Evolutionary conservation across 2,329 filamentous ascomycete species (phyloP).

Genomic region (Shiraia sp.): DNA sequence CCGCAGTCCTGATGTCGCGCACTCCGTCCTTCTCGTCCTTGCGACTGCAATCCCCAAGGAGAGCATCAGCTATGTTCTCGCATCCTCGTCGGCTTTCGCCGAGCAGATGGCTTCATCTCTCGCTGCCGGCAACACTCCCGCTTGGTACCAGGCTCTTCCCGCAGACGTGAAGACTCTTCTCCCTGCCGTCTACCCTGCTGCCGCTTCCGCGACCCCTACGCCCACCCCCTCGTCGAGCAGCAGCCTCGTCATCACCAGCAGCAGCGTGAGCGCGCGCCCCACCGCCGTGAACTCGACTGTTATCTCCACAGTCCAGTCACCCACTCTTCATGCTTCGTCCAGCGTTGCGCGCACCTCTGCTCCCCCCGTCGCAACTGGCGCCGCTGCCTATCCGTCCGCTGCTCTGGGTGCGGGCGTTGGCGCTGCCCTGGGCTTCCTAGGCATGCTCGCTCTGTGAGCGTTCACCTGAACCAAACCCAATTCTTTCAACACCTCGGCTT

Average conservation of each 20-base stretch:
- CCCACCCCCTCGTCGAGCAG: slow-evolving; percentile 15
- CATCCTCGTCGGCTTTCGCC: slow-evolving; percentile 48
- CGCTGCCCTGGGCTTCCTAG: slow-evolving; percentile 47
- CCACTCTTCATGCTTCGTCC: slow-evolving; percentile 22
- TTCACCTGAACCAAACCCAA: slow-evolving; percentile 1
- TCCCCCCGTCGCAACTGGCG: slow-evolving; percentile 25
- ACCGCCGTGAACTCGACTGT: slow-evolving; percentile 21
- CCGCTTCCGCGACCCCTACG: slow-evolving; percentile 20
- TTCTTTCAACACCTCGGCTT: slow-evolving; percentile 4
- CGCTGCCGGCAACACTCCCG: slow-evolving; percentile 47
- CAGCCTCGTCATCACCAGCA: slow-evolving; percentile 7
- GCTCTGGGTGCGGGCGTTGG: slow-evolving; percentile 46
- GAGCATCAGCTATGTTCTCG: slow-evolving; percentile 45
- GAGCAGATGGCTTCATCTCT: slow-evolving; percentile 49
- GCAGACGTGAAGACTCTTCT: slow-evolving; percentile 51
- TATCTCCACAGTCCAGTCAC: slow-evolving; percentile 24
- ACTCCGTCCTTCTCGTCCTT: slow-evolving; percentile 49
- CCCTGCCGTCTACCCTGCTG: slow-evolving; percentile 38
- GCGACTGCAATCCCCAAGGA: slow-evolving; percentile 51
- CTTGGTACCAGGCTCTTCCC: slow-evolving; percentile 52
- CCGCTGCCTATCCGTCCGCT: slow-evolving; percentile 43
- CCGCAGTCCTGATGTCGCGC: slow-evolving; percentile 27
- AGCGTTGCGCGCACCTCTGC: slow-evolving; percentile 3
- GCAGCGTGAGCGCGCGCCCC: slow-evolving; percentile 22
- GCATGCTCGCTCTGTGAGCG: slow-evolving; percentile 49